These are phyloP conservation scores for Hsuehochloa calcarea DNA, from an alignment of 176 grass and related monocot species.

Conservation along the genomic window DNA sequence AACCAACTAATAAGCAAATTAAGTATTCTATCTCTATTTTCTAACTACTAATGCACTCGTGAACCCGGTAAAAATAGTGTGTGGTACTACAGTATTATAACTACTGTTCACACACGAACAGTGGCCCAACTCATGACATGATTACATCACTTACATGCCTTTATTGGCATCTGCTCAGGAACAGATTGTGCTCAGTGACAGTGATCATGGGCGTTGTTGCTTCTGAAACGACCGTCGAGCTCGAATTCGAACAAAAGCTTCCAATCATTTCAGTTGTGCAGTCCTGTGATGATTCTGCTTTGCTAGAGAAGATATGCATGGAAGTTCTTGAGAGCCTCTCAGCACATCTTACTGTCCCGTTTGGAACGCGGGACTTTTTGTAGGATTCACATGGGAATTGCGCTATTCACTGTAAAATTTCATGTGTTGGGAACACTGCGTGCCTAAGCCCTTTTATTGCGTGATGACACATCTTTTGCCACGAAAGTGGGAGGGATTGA, in stretches of 20 bases:
- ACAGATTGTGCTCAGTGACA: constrained; percentile 9
- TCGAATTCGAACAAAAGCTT: not conserved
- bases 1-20: too few species aligned
- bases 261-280: constrained; percentile 13
- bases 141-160: not conserved
- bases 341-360: not conserved
- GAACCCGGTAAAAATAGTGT: too few species aligned
- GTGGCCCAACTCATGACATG: too few species aligned
- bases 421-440: not conserved
- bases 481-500: not conserved
- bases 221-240: constrained; percentile 1
- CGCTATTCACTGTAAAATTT: not conserved
- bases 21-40: too few species aligned
- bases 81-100: too few species aligned
- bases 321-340: not conserved
- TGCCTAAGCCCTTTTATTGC: not conserved
- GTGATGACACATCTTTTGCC: not conserved
- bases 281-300: constrained; percentile 17
- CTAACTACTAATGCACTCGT: too few species aligned
- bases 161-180: not conserved
- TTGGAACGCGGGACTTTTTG: not conserved
- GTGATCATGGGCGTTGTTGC: not conserved
- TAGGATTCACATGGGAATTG: not conserved
- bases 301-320: constrained; percentile 6
- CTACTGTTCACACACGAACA: too few species aligned